phyloP scores from a whole-genome alignment of 805 yeast species.

The Clavispora vitiphila region DNA sequence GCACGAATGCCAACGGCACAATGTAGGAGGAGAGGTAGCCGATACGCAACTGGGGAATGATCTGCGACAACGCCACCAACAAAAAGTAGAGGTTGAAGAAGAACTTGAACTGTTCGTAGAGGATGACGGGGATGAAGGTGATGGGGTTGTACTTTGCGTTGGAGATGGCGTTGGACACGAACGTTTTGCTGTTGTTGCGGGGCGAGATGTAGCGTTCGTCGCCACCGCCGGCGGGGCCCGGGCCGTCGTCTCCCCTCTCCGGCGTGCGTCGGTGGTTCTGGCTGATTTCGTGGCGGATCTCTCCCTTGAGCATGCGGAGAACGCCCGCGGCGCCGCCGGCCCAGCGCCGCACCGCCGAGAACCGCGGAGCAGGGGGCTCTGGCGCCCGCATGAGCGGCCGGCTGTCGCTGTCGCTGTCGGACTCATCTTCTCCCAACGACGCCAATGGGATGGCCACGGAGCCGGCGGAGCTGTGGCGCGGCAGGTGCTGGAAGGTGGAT shows the following conservation, averaged over 20 bases:
- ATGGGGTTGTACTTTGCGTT: constrained; percentile 91
- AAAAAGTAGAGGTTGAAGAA: constrained; percentile 91
- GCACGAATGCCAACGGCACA: constrained; percentile 90
- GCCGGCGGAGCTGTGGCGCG: constrained; percentile 22
- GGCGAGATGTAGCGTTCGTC: constrained; percentile 40
- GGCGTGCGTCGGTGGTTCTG: no score
- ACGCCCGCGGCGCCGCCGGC: no score
- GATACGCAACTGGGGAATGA: constrained; percentile 80
- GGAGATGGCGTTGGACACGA: constrained; percentile 74
- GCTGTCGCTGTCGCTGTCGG: constrained; percentile 7
- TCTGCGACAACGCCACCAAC: constrained; percentile 90
- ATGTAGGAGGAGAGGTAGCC: constrained; percentile 91
- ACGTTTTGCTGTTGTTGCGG: constrained; percentile 21
- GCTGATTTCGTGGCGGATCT: constrained; percentile 4
- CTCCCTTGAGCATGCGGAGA: no score
- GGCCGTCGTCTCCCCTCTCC: neutral
- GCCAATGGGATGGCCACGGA: constrained; percentile 26
- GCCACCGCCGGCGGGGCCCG: constrained; percentile 2
- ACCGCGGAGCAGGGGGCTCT: no score
- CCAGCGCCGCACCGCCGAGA: no score
- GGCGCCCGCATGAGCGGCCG: constrained; percentile 28
- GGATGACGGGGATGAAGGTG: constrained; percentile 80
- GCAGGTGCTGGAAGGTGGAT: constrained; percentile 17
- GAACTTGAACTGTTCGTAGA: constrained; percentile 95
- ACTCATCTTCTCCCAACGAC: constrained; percentile 10